Base-by-base conservation (phyloP, 345 rosid species). In the Atalantia buxifolia region DNA sequence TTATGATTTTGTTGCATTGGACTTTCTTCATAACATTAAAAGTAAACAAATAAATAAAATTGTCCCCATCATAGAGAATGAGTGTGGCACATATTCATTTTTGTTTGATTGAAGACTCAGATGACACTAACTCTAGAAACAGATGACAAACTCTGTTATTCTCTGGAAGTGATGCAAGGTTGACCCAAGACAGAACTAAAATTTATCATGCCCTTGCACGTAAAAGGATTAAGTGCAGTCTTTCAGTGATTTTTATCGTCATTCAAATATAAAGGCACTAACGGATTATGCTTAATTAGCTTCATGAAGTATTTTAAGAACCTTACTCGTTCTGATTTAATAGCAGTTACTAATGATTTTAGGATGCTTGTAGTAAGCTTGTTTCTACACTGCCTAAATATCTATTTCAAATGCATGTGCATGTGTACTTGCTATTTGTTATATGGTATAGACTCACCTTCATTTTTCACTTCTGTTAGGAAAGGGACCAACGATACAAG, bases 401-500 rank as follows among this genome's bases (percentile, higher is more conserved):
- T 75, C 16, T 45, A 42, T 45, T 42, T 63, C 53, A 25, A 45
- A 42, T 30, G 22, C 25, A 13, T 6, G 6, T 62, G 31, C 63
- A 25, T 40, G 48, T 40, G 27, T 57, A n/a, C 53, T 74, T 45
- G 31, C 25, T 82, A 33, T 36, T 28, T 55, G 67, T 61, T 14
- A 9, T 76, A 14, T 78, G 56, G 25, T 40, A 6, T 76, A 65
- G 7, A 42, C 81, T 83, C 55, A 81, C 77, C 53, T 16, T 38
- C 21, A 9, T 48, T 74, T 42, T 75, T 77, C 66, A 9, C 66
- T 66, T 50, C 21, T 9, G 55, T n/a, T 71, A 94, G 98, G 98
- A 94, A 84, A 90, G 89, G 90, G 99, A 96, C 81, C 99, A 94
- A 81, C 87, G 98, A 82, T 87, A 92, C 90, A 96, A 94, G 87